Conservation (phyloP, 2,329 filamentous ascomycete species). For the Venturia oleaginea region DNA sequence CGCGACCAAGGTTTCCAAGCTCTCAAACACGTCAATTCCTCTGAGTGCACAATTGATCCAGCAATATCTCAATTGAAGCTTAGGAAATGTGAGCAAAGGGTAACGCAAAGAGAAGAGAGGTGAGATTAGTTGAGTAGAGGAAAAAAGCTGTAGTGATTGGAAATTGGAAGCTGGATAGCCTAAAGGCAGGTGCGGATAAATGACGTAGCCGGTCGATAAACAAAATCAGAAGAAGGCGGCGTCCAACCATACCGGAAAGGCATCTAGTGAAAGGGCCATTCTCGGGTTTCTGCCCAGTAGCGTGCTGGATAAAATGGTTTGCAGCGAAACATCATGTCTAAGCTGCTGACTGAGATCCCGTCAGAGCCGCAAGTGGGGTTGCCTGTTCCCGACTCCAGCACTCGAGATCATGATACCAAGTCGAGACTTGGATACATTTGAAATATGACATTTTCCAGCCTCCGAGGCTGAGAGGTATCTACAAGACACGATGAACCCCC, state of each 20-base stretch:
- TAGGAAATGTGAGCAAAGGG: neutral
- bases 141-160: neutral
- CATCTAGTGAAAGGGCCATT: neutral
- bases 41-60: neutral
- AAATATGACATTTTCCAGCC: neutral
- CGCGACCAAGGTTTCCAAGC: neutral
- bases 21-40: neutral
- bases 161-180: neutral
- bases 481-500: neutral
- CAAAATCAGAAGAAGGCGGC: neutral
- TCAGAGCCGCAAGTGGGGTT: neutral
- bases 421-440: neutral
- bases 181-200: too few relatives aligned
- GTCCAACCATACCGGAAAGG: neutral
- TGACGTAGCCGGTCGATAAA: too few relatives aligned
- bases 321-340: neutral
- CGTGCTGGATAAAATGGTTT: neutral
- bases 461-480: neutral
- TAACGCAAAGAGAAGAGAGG: neutral
- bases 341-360: neutral
- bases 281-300: neutral
- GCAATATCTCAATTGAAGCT: neutral
- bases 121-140: too few relatives aligned
- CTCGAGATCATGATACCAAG: neutral
- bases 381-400: neutral